A percentile compares a stretch with the other conserved stretches of the same genome.
Evolutionary conservation across 345 rosid genomes (phyloP).

Genomic region (Turnera subulata): DNA sequence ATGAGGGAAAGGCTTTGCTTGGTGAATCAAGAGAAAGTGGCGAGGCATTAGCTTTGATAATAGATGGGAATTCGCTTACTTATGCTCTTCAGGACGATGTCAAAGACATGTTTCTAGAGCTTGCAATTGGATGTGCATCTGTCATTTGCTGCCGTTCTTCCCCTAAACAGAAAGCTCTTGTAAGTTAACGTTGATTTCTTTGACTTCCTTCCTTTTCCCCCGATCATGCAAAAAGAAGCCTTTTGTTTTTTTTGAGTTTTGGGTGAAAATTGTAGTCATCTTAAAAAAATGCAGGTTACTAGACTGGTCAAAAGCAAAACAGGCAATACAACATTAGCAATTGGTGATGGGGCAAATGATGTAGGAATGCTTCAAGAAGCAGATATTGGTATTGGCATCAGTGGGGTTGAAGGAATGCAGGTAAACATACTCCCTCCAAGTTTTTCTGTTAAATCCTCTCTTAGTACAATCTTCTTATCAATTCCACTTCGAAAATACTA

Average conservation of each 20-base stretch:
- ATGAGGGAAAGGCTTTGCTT: neutral
- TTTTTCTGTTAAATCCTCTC: neutral
- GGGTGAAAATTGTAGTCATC: too few species aligned
- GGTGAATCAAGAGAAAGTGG: neutral
- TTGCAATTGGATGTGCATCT: neutral
- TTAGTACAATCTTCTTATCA: neutral
- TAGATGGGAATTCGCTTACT: constrained; percentile 1
- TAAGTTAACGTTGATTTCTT: neutral
- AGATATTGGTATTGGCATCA: constrained; percentile 18
- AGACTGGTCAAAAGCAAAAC: constrained; percentile 1
- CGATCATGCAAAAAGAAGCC: neutral
- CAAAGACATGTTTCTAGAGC: neutral
- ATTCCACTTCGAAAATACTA: constrained; percentile 1
- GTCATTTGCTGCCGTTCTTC: constrained; percentile 4
- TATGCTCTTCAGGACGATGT: neutral
- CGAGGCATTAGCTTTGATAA: constrained; percentile 2
- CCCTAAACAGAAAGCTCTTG: constrained; percentile 1
- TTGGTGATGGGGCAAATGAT: constrained; percentile 15
- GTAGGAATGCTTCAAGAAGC: constrained; percentile 20
- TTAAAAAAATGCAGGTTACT: neutral
- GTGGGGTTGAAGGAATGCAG: constrained; percentile 10
- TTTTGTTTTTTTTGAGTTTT: neutral
- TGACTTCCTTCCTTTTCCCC: neutral
- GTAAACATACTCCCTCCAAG: neutral
- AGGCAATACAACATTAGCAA: neutral